Evolutionary conservation across 1,284 basidiomycete species (phyloP), one percentile per base, ranked within the genome.

Genomic region (Papiliotrema terrestris): DNA sequence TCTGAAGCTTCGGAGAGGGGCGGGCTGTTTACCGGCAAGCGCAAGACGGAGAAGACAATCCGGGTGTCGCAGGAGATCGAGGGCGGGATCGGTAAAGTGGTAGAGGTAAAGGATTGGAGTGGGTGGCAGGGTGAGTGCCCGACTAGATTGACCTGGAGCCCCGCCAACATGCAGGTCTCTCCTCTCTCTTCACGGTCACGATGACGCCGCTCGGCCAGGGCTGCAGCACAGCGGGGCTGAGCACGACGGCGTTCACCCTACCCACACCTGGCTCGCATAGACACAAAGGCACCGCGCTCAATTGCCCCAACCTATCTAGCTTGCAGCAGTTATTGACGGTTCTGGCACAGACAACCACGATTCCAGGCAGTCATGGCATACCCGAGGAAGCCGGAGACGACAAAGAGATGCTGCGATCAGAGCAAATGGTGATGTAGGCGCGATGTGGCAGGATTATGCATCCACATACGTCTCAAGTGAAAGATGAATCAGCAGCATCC

Each of bases 1-100:
- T 73, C 73, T 26, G 72, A 72, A 11, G 39, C 65, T 20, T 63
- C 56, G 42, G 75, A 66, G 17, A 56, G 59, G 44, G 38, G 42
- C 5, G 54, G 69, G 13, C 60, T 72, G 55, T 64, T 63, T 48
- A 41, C 38, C 0, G 49, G 57, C 26, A 68, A 65, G 58, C 52
- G 63, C 50, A 63, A 51, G 48, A 56, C 52, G 2, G 54, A 54
- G n/a, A 55, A 57, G 41, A 36, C n/a, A 13, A 45, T 67, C 49
- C 57, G 62, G n/a, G 59, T 75, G 3, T 35, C 67, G n/a, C 29
- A 60, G 1, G 59, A 61, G 29, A 19, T 45, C 13, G 71, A 72
- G 51, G 71, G 71, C 2, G 73, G 73, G 3, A 51, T 73, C 0
- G 69, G 72, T 2, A 63, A 59, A n/a, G 65, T 75, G 2, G 61